These are phyloP conservation scores for Scalesia atractyloides DNA, from an alignment of 129 eudicot species.

Conservation along the genomic window DNA sequence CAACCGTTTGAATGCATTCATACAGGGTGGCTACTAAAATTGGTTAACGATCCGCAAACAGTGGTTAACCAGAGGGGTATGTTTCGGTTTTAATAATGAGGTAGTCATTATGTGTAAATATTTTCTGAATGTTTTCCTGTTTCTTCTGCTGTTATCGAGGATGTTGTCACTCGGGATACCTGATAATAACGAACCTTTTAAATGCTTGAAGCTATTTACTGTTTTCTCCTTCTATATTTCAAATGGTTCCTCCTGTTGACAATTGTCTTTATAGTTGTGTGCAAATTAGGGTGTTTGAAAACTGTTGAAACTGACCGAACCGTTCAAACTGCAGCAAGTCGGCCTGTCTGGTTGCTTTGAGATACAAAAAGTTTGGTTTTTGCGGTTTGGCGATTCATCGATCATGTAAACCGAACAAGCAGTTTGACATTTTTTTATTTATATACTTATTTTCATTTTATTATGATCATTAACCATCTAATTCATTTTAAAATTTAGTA, in stretches of 20 bases:
- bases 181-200: constrained; percentile 34
- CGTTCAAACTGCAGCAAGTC: too few relatives aligned
- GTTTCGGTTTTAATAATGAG: constrained; percentile 24
- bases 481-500: too few relatives aligned
- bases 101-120: constrained; percentile 45
- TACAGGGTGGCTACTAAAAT: constrained; percentile 94
- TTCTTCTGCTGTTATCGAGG: constrained; percentile 28
- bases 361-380: too few relatives aligned
- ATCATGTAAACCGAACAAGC: too few relatives aligned
- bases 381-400: too few relatives aligned
- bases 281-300: too few relatives aligned
- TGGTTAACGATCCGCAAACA: constrained; percentile 34
- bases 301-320: too few relatives aligned
- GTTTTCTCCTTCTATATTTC: not conserved
- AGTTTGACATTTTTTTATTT: too few relatives aligned
- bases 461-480: too few relatives aligned
- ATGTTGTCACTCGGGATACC: constrained; percentile 22
- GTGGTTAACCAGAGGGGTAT: constrained; percentile 1
- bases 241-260: constrained; percentile 1
- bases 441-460: too few relatives aligned
- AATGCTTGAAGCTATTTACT: constrained; percentile 13
- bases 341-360: too few relatives aligned
- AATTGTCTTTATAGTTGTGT: too few relatives aligned
- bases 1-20: constrained; percentile 89
- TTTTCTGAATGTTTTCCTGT: constrained; percentile 22